These are phyloP conservation scores for Alternaria sp. DNA, from an alignment of 2,329 filamentous ascomycete species.

Conservation along the genomic window DNA sequence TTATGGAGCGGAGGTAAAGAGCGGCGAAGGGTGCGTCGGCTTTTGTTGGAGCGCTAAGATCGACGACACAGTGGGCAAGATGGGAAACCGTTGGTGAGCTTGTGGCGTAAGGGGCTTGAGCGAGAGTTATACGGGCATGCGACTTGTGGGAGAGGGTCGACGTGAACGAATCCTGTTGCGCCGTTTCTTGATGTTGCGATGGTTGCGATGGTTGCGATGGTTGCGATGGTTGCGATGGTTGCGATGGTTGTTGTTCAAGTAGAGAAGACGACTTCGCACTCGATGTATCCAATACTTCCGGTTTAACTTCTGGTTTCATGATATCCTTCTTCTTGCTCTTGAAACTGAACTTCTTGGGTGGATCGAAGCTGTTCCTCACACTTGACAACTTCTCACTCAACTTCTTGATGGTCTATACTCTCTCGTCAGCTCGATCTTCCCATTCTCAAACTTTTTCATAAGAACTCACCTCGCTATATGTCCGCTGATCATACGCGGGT, in stretches of 20 bases:
- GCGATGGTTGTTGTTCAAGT: slow-evolving; percentile 42
- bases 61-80: slow-evolving; percentile 76
- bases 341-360: slow-evolving; percentile 86
- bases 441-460: slow-evolving; percentile 77
- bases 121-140: slow-evolving; percentile 74
- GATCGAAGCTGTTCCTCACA: slow-evolving; percentile 69
- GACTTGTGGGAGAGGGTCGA: slow-evolving; percentile 36
- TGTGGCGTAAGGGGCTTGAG: slow-evolving; percentile 73
- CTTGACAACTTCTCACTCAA: slow-evolving; percentile 81
- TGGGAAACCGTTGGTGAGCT: slow-evolving; percentile 77
- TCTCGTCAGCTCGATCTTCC: slow-evolving; percentile 55
- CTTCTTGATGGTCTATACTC: slow-evolving; percentile 74
- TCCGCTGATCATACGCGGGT: slow-evolving; percentile 88
- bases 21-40: slow-evolving; percentile 69
- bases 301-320: slow-evolving; percentile 35
- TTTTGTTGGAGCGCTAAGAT: slow-evolving; percentile 74
- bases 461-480: slow-evolving; percentile 78
- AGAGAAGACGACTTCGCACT: background rate
- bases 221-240: slow-evolving; percentile 41
- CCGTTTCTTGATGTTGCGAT: slow-evolving; percentile 28
- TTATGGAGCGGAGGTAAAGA: slow-evolving; percentile 73
- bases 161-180: background rate
- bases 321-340: slow-evolving; percentile 66
- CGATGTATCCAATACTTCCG: background rate
- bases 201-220: slow-evolving; percentile 49